These are phyloP conservation scores for Penicillium freii DNA, from an alignment of 2,329 filamentous ascomycete genomes.

Conservation along the genomic window DNA sequence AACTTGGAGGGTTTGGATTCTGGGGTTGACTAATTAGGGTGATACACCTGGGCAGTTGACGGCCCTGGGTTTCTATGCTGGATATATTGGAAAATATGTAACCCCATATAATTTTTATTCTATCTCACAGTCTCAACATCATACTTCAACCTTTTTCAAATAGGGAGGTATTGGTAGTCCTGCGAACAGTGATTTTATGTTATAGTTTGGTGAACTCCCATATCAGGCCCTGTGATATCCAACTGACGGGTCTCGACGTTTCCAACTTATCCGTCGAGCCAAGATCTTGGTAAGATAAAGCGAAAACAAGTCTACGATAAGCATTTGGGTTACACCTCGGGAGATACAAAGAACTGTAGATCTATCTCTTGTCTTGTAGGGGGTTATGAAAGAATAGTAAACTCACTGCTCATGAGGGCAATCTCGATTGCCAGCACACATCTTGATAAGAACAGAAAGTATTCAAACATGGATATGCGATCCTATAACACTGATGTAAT, in stretches of 20 bases:
- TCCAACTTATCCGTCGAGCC: not conserved
- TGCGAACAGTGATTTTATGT: not conserved
- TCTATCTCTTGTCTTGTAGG: not conserved
- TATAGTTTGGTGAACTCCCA: not conserved
- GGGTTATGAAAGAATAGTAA: not conserved
- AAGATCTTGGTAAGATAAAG: not conserved
- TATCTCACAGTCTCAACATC: not conserved
- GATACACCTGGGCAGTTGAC: not conserved
- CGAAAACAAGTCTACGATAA: not conserved
- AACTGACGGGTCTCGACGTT: not conserved
- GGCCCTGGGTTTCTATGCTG: not conserved
- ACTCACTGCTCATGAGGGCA: not conserved
- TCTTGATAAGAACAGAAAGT: too few relatives aligned
- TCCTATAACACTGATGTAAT: not conserved
- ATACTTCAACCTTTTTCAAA: not conserved
- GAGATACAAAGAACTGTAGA: not conserved
- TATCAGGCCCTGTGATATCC: not conserved
- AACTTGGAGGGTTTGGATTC: not conserved
- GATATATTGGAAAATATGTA: not conserved
- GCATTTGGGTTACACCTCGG: not conserved
- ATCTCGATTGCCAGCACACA: not conserved
- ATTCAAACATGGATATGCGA: conserved; percentile 1
- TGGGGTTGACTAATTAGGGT: not conserved
- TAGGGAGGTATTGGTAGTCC: too few relatives aligned
- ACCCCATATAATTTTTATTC: not conserved